These are phyloP conservation scores for Trametopsis cervina DNA, from an alignment of 768 basidiomycete genomes.

Conservation along the genomic window DNA sequence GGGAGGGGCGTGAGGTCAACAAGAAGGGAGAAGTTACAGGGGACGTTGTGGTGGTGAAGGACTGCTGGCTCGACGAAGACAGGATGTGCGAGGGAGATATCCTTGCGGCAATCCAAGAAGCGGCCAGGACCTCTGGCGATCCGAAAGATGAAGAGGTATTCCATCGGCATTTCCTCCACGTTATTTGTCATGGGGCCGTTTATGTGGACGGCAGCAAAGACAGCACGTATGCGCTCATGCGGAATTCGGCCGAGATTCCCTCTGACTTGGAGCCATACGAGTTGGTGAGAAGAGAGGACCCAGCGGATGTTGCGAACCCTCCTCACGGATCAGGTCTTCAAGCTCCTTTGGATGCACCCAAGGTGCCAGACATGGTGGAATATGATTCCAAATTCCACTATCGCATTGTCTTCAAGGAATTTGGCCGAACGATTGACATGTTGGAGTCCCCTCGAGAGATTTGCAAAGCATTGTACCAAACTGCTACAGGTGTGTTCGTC, in stretches of 20 bases:
- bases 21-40: neutral
- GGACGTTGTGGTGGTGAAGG: neutral
- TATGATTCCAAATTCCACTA: conserved; percentile 3
- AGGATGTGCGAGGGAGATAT: neutral
- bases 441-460: too few relatives aligned
- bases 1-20: neutral
- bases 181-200: neutral
- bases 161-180: neutral
- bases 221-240: neutral
- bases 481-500: too few relatives aligned
- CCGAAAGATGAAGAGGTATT: neutral
- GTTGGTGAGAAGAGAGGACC: neutral
- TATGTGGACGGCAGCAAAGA: neutral
- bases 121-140: too few relatives aligned
- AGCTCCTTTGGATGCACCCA: too few relatives aligned
- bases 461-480: too few relatives aligned
- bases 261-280: neutral
- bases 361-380: too few relatives aligned
- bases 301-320: too few relatives aligned
- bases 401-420: neutral
- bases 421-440: neutral
- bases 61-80: neutral
- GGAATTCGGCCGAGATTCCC: neutral
- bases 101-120: neutral
- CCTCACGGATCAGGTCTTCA: too few relatives aligned